A percentile compares a stretch with the other conserved stretches of the same genome.
Conservation (phyloP, 1,139 yeast genomes). For the Wickerhamiella infanticola region DNA sequence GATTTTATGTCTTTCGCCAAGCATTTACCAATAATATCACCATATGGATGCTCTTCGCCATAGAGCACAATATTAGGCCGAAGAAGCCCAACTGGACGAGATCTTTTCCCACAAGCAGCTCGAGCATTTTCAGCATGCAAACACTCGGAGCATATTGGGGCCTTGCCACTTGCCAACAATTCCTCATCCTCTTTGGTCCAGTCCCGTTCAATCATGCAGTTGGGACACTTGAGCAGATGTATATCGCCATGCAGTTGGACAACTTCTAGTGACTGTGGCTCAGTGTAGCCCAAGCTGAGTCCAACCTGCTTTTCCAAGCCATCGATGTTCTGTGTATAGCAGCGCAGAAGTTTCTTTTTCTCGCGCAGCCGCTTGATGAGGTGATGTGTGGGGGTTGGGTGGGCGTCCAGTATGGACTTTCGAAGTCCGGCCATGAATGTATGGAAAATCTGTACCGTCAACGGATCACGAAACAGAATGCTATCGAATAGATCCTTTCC, state of each 20-base stretch:
- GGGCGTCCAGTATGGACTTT: slow-evolving; percentile 43
- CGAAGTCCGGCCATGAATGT: slow-evolving; percentile 67
- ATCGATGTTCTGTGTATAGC: slow-evolving; percentile 68
- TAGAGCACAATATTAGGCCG: slow-evolving; percentile 65
- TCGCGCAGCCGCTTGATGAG: slow-evolving; percentile 54
- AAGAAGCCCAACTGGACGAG: slow-evolving; percentile 44
- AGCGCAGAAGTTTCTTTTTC: slow-evolving; percentile 54
- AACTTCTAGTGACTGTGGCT: slow-evolving; percentile 37
- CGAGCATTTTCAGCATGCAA: slow-evolving; percentile 37
- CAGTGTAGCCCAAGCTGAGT: slow-evolving; percentile 18
- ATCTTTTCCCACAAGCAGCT: slow-evolving; percentile 45
- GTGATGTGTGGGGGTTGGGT: slow-evolving; percentile 71
- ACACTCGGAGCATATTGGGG: slow-evolving; percentile 54
- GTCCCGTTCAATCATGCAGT: slow-evolving; percentile 40
- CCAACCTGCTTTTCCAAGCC: slow-evolving; percentile 41
- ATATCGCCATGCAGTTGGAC: slow-evolving; percentile 86
- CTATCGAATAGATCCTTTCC: slow-evolving; percentile 89
- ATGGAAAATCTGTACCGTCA: slow-evolving; percentile 54
- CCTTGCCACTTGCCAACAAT: slow-evolving; percentile 34
- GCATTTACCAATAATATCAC: slow-evolving; percentile 48
- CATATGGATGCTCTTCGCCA: slow-evolving; percentile 67
- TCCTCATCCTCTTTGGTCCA: slow-evolving; percentile 45
- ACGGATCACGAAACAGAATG: slow-evolving; percentile 54
- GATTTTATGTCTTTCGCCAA: slow-evolving; percentile 37
- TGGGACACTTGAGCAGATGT: slow-evolving; percentile 56